These are phyloP conservation scores for Puccinia brachypodii DNA, from an alignment of 1,284 basidiomycete genomes.

Conservation along the genomic window DNA sequence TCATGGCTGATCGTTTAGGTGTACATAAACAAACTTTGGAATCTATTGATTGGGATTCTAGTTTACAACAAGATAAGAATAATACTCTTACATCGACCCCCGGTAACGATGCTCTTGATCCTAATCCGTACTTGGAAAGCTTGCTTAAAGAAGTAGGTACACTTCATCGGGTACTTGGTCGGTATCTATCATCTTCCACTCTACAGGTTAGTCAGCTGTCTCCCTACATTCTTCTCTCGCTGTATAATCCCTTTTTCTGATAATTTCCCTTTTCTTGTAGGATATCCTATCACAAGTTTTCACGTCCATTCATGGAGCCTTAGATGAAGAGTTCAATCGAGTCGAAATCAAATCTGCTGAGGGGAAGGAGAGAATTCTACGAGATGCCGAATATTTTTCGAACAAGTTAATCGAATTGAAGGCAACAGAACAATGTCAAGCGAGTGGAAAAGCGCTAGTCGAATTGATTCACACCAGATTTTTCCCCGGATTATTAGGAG, in stretches of 20 bases:
- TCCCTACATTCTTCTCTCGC: neutral
- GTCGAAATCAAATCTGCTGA: constrained; percentile 76
- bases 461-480: neutral
- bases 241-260: neutral
- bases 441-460: neutral
- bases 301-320: constrained; percentile 80
- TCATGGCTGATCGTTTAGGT: constrained; percentile 92
- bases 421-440: constrained; percentile 41
- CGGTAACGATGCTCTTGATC: constrained; percentile 18
- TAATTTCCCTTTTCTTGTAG: constrained; percentile 59
- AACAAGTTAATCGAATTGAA: constrained; percentile 52
- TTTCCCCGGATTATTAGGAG: neutral
- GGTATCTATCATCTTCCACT: constrained; percentile 74
- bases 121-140: constrained; percentile 81
- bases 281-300: constrained; percentile 89
- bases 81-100: no score
- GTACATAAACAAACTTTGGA: constrained; percentile 66
- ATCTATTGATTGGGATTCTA: constrained; percentile 80
- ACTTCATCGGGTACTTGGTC: constrained; percentile 90
- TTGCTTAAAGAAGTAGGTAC: constrained; percentile 94
- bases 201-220: constrained; percentile 68
- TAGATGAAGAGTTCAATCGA: constrained; percentile 77
- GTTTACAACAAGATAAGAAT: no score
- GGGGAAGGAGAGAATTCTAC: constrained; percentile 65
- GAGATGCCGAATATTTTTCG: constrained; percentile 51